Conservation (phyloP, 2,329 filamentous ascomycete species). For the Davidsoniella neocaledoniae region DNA sequence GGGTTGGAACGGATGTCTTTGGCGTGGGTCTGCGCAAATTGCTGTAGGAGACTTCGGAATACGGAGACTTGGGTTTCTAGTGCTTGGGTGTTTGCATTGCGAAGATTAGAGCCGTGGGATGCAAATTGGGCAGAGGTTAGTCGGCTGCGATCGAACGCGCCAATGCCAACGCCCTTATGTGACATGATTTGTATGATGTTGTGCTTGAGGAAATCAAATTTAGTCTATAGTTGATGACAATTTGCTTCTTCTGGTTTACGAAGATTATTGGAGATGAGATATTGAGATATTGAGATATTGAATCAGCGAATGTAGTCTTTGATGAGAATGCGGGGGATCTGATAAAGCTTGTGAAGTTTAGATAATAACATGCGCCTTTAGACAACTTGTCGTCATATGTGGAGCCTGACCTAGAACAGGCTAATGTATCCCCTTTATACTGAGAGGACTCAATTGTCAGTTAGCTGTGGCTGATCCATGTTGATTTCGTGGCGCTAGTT, state of each 20-base stretch:
- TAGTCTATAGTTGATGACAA: no score
- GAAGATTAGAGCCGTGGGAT: conserved; percentile 74
- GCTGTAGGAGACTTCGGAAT: conserved; percentile 87
- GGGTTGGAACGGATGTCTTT: conserved; percentile 94
- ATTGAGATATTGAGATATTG: no score
- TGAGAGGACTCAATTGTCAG: background rate
- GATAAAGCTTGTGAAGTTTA: background rate
- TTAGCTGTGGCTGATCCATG: conserved; percentile 4
- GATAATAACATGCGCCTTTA: background rate
- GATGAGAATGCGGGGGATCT: background rate
- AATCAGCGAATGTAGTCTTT: no score
- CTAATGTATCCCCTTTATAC: conserved; percentile 7
- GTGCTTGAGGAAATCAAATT: no score
- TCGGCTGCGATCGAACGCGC: conserved; percentile 71
- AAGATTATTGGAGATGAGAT: no score
- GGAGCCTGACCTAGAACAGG: background rate
- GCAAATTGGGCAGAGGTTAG: conserved; percentile 82
- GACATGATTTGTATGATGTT: conserved; percentile 22
- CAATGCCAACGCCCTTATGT: conserved; percentile 75
- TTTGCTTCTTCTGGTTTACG: background rate
- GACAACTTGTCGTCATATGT: conserved; percentile 8
- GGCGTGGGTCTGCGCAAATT: conserved; percentile 86
- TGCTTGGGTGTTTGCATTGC: conserved; percentile 65
- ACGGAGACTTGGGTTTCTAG: conserved; percentile 87
- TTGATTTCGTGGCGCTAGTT: background rate